These are phyloP conservation scores for Debaryomyces singareniensis DNA, from an alignment of 1,139 yeast genomes.

Conservation along the genomic window DNA sequence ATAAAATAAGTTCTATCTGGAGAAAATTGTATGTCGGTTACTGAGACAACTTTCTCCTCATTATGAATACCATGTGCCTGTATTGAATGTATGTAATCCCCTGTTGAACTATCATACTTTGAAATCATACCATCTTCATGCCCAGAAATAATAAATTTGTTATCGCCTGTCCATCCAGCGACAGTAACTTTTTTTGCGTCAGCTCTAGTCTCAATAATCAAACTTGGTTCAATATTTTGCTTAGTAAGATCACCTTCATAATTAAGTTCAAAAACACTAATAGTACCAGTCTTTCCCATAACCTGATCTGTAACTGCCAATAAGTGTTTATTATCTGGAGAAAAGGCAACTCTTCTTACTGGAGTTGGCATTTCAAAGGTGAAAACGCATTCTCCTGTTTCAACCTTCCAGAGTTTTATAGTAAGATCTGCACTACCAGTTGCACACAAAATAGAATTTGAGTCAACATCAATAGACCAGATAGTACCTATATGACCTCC, in stretches of 20 bases:
- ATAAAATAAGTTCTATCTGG: constrained; percentile 81
- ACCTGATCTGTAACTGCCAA: constrained; percentile 86
- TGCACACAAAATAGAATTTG: constrained; percentile 57
- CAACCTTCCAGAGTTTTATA: constrained; percentile 78
- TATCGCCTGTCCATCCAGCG: constrained; percentile 84
- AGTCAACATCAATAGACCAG: constrained; percentile 89
- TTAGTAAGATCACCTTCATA: constrained; percentile 29
- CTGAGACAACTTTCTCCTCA: constrained; percentile 46
- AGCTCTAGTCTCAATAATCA: constrained; percentile 58
- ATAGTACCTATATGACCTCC: constrained; percentile 86
- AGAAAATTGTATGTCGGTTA: constrained; percentile 88
- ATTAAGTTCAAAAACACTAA: constrained; percentile 61
- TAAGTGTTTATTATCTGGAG: constrained; percentile 63
- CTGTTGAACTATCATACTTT: constrained; percentile 72
- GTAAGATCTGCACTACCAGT: constrained; percentile 93
- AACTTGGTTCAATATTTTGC: constrained; percentile 45
- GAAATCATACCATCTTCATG: constrained; percentile 83
- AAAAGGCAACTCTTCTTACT: constrained; percentile 83
- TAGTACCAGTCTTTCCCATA: constrained; percentile 84
- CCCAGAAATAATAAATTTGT: constrained; percentile 72
- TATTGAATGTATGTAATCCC: constrained; percentile 55
- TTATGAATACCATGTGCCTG: constrained; percentile 60
- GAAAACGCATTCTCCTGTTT: constrained; percentile 69
- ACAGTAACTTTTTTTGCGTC: constrained; percentile 66
- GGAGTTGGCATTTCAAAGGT: constrained; percentile 80